These are phyloP conservation scores for Ceratonia siliqua DNA, from an alignment of 306 rosid genomes.

Conservation along the genomic window DNA sequence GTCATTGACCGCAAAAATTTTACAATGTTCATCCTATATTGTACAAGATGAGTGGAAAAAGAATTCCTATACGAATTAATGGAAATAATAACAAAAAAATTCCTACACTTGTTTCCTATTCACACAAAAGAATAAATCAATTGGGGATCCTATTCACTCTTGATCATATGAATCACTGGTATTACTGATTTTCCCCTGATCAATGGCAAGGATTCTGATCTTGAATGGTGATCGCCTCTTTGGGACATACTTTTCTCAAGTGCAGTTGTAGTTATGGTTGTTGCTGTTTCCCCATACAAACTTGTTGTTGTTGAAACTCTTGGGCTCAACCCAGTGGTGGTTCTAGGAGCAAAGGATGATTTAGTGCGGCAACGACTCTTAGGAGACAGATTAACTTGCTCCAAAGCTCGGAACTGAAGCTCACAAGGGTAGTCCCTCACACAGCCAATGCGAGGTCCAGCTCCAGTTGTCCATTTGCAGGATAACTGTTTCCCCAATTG, in stretches of 20 bases:
- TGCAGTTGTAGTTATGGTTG: not conserved
- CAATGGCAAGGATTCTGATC: conserved; percentile 51
- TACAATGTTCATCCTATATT: conserved; percentile 40
- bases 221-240: conserved; percentile 31
- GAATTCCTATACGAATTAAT: conserved; percentile 42
- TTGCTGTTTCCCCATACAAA: conserved; percentile 33
- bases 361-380: conserved; percentile 47
- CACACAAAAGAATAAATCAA: conserved; percentile 58
- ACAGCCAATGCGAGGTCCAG: conserved; percentile 94
- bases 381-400: conserved; percentile 87
- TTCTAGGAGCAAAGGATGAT: conserved; percentile 45
- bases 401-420: conserved; percentile 81
- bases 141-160: conserved; percentile 40
- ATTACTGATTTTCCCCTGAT: conserved; percentile 49
- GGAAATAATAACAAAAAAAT: conserved; percentile 48
- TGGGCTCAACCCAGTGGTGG: conserved; percentile 40
- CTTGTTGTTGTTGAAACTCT: conserved; percentile 34
- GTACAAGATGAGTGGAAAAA: conserved; percentile 46
- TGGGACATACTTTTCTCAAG: conserved; percentile 25
- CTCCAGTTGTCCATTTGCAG: conserved; percentile 98
- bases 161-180: conserved; percentile 36
- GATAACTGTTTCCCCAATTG: conserved; percentile 92
- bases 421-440: conserved; percentile 87
- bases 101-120: conserved; percentile 51
- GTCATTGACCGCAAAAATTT: conserved; percentile 46